Conservation (phyloP, 2,329 filamentous ascomycete genomes). For the Catunica adiposa region DNA sequence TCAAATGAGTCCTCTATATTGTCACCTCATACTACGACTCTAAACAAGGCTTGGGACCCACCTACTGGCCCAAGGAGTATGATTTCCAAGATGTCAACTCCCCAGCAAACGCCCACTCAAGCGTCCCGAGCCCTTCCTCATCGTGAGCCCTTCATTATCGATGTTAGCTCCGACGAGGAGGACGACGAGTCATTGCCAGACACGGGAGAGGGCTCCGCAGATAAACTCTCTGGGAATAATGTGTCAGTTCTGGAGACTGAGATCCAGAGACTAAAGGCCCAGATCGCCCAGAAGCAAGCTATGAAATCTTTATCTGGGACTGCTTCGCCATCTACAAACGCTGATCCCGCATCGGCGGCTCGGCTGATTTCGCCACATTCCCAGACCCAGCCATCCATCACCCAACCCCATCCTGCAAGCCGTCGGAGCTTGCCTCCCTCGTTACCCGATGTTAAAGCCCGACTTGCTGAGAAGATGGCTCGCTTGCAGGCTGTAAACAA, state of each 20-base stretch:
- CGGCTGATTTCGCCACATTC: background rate
- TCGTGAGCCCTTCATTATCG: constrained; percentile 8
- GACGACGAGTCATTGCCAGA: constrained; percentile 13
- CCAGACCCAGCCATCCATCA: no score
- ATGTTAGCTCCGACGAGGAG: constrained; percentile 12
- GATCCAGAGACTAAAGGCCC: constrained; percentile 46
- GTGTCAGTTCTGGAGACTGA: constrained; percentile 24
- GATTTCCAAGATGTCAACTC: background rate
- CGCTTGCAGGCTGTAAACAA: constrained; percentile 9
- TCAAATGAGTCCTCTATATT: no score
- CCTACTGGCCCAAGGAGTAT: constrained; percentile 5
- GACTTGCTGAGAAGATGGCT: constrained; percentile 19
- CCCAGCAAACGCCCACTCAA: background rate
- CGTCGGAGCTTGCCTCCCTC: background rate
- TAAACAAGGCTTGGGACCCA: background rate
- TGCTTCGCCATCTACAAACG: background rate
- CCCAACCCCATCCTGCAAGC: background rate
- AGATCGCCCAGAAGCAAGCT: constrained; percentile 42
- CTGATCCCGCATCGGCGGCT: background rate
- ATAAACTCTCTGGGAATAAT: background rate
- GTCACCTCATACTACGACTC: no score
- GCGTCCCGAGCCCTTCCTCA: constrained; percentile 1
- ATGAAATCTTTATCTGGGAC: constrained; percentile 24
- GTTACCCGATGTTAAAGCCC: constrained; percentile 17
- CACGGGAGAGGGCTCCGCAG: background rate